Evolutionary conservation across 129 eudicot genomes (phyloP).

Genomic region (Calendula officinalis): DNA sequence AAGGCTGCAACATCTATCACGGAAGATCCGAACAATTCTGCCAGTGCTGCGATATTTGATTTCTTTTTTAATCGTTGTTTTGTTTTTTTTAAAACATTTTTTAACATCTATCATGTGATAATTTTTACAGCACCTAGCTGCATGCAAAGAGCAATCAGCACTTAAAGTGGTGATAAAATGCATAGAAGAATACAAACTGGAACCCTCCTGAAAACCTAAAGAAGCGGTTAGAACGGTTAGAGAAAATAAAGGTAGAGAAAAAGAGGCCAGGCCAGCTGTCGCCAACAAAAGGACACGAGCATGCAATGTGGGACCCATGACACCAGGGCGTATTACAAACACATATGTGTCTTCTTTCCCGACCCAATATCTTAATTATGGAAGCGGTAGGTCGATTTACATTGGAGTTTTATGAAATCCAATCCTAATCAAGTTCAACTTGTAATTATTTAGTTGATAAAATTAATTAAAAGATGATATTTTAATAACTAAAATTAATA

Average conservation of each 20-base stretch:
- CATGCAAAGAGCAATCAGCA: slow-evolving; percentile 97
- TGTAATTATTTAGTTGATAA: no score
- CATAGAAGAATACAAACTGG: slow-evolving; percentile 96
- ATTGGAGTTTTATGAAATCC: no score
- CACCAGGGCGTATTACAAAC: slow-evolving; percentile 92
- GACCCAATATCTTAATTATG: slow-evolving; percentile 17
- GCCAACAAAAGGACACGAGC: slow-evolving; percentile 91
- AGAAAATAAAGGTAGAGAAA: slow-evolving; percentile 84
- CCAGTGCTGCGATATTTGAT: slow-evolving; percentile 70
- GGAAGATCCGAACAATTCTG: slow-evolving; percentile 81
- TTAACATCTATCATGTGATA: background rate
- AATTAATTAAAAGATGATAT: no score
- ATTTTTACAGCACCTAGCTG: slow-evolving; percentile 67
- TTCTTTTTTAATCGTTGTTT: background rate
- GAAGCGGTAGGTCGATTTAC: no score
- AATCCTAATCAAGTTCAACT: no score
- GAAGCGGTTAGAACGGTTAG: slow-evolving; percentile 90
- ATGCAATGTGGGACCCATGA: slow-evolving; percentile 90
- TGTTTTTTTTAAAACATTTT: no score
- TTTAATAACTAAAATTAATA: no score
- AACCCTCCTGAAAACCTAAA: slow-evolving; percentile 79
- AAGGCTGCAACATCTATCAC: slow-evolving; percentile 76
- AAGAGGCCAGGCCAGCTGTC: slow-evolving; percentile 79
- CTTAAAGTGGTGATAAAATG: slow-evolving; percentile 88
- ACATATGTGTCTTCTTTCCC: slow-evolving; percentile 96